A percentile compares a stretch with the other conserved stretches of the same genome.
Evolutionary conservation across 2,329 filamentous ascomycete genomes (phyloP).

Genomic region (Fusarium sp.): DNA sequence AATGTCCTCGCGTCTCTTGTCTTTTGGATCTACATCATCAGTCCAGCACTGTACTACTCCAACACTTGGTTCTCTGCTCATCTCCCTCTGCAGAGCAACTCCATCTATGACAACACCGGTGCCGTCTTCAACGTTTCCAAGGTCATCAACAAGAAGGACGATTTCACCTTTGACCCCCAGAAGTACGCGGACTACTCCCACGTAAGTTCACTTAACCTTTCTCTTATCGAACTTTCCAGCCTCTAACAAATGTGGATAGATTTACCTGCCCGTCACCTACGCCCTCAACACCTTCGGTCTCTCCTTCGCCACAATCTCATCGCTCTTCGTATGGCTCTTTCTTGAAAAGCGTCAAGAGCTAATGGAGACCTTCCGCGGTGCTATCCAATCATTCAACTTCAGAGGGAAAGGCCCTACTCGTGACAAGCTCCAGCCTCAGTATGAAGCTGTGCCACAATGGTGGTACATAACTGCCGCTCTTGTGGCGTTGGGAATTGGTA

Average conservation of each 20-base stretch:
- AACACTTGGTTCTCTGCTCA: conserved; percentile 64
- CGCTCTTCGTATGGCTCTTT: conserved; percentile 48
- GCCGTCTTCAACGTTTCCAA: conserved; percentile 59
- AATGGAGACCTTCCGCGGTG: conserved; percentile 8
- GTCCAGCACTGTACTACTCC: conserved; percentile 58
- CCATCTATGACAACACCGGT: conserved; percentile 65
- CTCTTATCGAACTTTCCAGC: no score
- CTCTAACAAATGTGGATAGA: conserved; percentile 24
- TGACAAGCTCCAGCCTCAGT: conserved; percentile 23
- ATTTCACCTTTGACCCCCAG: conserved; percentile 56
- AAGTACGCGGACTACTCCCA: conserved; percentile 65
- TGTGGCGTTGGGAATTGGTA: conserved; percentile 41
- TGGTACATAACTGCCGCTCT: conserved; percentile 42
- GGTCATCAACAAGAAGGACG: conserved; percentile 58
- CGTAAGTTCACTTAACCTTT: conserved; percentile 41
- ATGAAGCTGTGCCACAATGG: conserved; percentile 38
- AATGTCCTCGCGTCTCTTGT: conserved; percentile 61
- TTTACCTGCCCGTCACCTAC: conserved; percentile 58
- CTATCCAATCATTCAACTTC: neutral
- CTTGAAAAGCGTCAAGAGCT: conserved; percentile 47
- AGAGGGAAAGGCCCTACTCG: neutral
- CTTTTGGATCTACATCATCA: conserved; percentile 59
- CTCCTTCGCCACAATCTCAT: conserved; percentile 62
- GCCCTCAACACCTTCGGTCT: conserved; percentile 63
- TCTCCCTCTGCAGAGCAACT: conserved; percentile 63